Base-by-base conservation (phyloP, 2,329 filamentous ascomycete genomes). In the Fonsecaea pedrosoi region DNA sequence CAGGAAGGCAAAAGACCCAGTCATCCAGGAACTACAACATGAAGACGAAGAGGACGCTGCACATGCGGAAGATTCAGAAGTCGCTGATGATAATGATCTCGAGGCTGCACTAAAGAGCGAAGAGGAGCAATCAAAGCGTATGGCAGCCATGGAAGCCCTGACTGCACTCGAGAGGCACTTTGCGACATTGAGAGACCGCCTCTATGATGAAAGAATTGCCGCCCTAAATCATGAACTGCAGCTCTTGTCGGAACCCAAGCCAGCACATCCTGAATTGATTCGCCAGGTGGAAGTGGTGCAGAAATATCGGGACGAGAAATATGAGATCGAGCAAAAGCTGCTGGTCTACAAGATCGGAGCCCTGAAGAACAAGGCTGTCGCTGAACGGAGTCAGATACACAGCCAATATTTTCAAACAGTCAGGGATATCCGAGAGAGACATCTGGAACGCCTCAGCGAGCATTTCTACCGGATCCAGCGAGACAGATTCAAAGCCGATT, bases 401-500 rank as follows among this genome's bases (percentile, higher is more conserved):
- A 90, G 91, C 67, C 94, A 97, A 74, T 98, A 92, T 78, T 94
- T 93, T 78, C 95, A 99, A 78, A 87, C 88, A 56, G 86, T 94
- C 38, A 89, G 95, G 63, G 92, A 96, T 75, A 86, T 91, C 71
- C 88, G 95, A 68, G 94, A 98, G 77, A 85, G 86, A 63, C 87
- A 91, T 54, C 84, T 98, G 35, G 90, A 94, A 69, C 85, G 89
- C 66, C 87, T 97, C 66, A 94, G 95, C 74, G 89, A 92, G 77
- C 89, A 95, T 71, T 96, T 94, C 85, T 97, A 96, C 78, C 90
- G 94, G 72, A 92, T 98, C 65, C 94, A 98, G 77, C 89, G 92
- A 72, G 92, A 96, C 75, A 88, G 95, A 65, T 89, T 94, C 74
- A 90, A 89, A 74, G 85, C 87, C 69, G 90, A 92, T 68, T 90